Conservation (phyloP, 768 basidiomycete genomes). For the Boletellus ananiceps region DNA sequence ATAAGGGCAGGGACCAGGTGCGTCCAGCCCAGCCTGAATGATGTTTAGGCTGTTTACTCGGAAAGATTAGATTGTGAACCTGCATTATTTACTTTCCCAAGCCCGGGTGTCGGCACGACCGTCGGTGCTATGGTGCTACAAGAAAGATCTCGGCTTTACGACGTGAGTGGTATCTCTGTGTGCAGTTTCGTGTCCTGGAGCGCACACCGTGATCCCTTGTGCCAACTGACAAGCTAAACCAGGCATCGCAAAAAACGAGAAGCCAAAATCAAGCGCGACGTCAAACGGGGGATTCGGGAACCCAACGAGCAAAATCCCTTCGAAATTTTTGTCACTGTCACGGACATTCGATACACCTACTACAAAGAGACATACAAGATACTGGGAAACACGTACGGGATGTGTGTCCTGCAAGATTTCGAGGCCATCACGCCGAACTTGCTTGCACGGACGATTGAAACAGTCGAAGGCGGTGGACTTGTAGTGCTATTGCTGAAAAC, state of each 20-base stretch:
- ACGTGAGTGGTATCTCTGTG: constrained; percentile 47
- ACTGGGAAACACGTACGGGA: constrained; percentile 95
- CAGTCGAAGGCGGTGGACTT: constrained; percentile 91
- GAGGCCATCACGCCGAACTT: constrained; percentile 98
- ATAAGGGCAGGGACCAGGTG: constrained; percentile 89
- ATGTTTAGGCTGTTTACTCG: not conserved
- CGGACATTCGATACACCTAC: constrained; percentile 98
- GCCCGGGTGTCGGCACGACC: constrained; percentile 84
- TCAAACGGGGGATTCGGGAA: constrained; percentile 91
- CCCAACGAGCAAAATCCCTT: constrained; percentile 95
- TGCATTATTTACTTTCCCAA: constrained; percentile 93
- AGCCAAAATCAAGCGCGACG: constrained; percentile 93
- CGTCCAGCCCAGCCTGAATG: constrained; percentile 14
- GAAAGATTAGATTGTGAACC: constrained; percentile 71
- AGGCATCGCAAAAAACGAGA: constrained; percentile 97
- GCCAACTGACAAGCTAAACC: not conserved
- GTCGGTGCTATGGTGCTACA: constrained; percentile 97
- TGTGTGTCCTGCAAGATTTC: constrained; percentile 96
- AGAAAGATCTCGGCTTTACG: constrained; percentile 96
- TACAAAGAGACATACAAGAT: constrained; percentile 98
- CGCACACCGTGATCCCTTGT: not conserved
- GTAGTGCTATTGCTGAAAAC: constrained; percentile 90
- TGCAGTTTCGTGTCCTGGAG: not conserved
- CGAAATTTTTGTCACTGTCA: constrained; percentile 98
- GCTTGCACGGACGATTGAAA: constrained; percentile 94